A percentile compares a stretch with the other conserved stretches of the same genome.
Conservation (phyloP, 2,329 filamentous ascomycete genomes). For the Dendrostoma leiphaemia region DNA sequence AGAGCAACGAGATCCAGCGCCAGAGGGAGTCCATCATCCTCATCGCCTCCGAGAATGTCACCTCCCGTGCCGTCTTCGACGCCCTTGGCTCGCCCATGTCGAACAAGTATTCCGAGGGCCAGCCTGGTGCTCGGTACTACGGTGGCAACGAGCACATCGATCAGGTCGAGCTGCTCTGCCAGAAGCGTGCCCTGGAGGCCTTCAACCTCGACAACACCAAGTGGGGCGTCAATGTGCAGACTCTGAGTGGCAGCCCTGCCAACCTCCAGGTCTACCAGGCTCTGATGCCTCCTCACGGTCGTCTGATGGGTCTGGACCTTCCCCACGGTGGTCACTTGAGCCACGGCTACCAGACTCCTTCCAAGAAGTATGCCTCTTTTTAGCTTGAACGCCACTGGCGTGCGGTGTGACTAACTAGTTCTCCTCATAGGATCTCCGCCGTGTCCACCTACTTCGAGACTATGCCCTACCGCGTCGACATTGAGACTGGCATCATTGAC, state of each 20-base stretch:
- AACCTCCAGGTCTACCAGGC: conserved; percentile 99
- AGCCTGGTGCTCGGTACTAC: conserved; percentile 97
- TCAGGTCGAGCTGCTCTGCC: conserved; percentile 91
- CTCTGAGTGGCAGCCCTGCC: conserved; percentile 86
- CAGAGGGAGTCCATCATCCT: conserved; percentile 98
- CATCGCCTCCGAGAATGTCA: conserved; percentile 99
- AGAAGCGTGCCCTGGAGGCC: conserved; percentile 85
- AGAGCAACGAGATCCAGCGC: conserved; percentile 92
- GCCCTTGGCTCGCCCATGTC: conserved; percentile 92
- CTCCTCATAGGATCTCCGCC: conserved; percentile 70
- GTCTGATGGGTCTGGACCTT: conserved; percentile 94
- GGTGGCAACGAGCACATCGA: conserved; percentile 99
- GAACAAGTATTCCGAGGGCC: conserved; percentile 99
- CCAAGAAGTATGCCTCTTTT: conserved; percentile 69
- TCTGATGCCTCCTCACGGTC: conserved; percentile 91
- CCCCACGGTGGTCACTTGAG: conserved; percentile 92
- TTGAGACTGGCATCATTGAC: conserved; percentile 92
- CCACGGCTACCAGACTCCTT: conserved; percentile 96
- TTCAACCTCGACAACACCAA: conserved; percentile 83
- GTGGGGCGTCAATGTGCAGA: conserved; percentile 99
- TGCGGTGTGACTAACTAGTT: neutral
- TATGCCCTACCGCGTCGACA: conserved; percentile 88
- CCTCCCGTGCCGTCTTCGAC: conserved; percentile 96
- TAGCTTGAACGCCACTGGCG: neutral
- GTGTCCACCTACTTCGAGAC: conserved; percentile 99